A percentile compares a stretch with the other conserved stretches of the same genome.
Evolutionary conservation across 1,284 basidiomycete species (phyloP).

Genomic region (Erythrobasidium hasegawianum): DNA sequence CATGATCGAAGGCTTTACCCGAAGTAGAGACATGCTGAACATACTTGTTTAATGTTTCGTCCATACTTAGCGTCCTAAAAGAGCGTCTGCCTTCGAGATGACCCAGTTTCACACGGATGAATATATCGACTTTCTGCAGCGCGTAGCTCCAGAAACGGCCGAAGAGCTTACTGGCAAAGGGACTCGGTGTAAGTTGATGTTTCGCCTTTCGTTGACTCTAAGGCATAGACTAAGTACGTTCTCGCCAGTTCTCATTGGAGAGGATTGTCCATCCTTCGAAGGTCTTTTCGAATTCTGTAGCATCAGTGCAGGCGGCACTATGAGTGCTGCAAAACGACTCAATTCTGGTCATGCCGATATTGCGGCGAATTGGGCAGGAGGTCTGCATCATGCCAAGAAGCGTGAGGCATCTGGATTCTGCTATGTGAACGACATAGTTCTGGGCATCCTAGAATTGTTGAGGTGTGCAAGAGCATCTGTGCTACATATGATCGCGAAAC

Average conservation of each 20-base stretch:
- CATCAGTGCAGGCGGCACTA: conserved; percentile 91
- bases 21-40: neutral
- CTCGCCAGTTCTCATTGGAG: conserved; percentile 71
- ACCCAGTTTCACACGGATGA: conserved; percentile 94
- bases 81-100: conserved; percentile 78
- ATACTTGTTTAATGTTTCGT: neutral
- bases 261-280: conserved; percentile 95
- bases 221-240: neutral
- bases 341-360: conserved; percentile 81
- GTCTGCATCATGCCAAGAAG: conserved; percentile 97
- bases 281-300: conserved; percentile 96
- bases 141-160: conserved; percentile 81
- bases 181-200: conserved; percentile 64
- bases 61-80: conserved; percentile 65
- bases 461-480: conserved; percentile 59
- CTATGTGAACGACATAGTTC: conserved; percentile 88
- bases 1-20: neutral
- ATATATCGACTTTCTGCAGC: conserved; percentile 84
- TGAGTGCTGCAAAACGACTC: conserved; percentile 80
- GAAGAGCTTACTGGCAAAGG: conserved; percentile 79
- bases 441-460: conserved; percentile 81
- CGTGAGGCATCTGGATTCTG: conserved; percentile 94
- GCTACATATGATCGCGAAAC: too few species aligned
- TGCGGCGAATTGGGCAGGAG: conserved; percentile 96
- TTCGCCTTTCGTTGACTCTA: neutral